Conservation (phyloP, 495 filamentous ascomycete species). For the Podospora tetraspora region DNA sequence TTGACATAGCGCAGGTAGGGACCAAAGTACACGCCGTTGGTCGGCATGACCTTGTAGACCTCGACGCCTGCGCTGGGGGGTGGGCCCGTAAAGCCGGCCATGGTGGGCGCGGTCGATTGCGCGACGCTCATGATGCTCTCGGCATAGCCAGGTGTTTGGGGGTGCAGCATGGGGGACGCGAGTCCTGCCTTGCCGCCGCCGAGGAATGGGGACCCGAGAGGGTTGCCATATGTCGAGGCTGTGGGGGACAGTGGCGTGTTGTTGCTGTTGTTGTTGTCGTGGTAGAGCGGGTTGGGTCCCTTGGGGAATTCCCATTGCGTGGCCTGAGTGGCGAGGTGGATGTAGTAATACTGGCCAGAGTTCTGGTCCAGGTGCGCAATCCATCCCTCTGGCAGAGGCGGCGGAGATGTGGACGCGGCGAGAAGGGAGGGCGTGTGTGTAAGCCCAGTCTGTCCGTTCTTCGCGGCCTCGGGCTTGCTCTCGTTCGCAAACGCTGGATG, state of each 20-base stretch:
- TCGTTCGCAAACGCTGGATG: conserved; percentile 37
- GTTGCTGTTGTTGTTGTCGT: conserved; percentile 71
- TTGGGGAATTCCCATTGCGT: conserved; percentile 99
- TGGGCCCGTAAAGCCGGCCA: conserved; percentile 71
- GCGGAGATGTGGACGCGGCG: conserved; percentile 71
- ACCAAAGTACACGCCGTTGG: conserved; percentile 97
- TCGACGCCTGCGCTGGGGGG: conserved; percentile 84
- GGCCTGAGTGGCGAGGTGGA: conserved; percentile 89
- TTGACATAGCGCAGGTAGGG: conserved; percentile 94
- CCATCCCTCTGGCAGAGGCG: conserved; percentile 94
- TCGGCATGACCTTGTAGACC: conserved; percentile 85
- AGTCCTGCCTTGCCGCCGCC: conserved; percentile 67
- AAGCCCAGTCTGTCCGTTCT: conserved; percentile 39
- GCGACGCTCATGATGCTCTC: conserved; percentile 75
- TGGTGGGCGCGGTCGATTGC: conserved; percentile 58
- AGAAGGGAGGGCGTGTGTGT: conserved; percentile 45
- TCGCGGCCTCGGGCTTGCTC: conserved; percentile 40
- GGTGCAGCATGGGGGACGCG: conserved; percentile 68
- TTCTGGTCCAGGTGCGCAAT: conserved; percentile 93
- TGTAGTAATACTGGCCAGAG: conserved; percentile 98
- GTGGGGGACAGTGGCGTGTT: conserved; percentile 74
- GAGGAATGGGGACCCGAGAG: conserved; percentile 65
- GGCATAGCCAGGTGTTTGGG: conserved; percentile 65
- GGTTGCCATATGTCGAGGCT: conserved; percentile 70
- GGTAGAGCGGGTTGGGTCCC: conserved; percentile 74